Evolutionary conservation across 805 yeast species (phyloP), one percentile per base, ranked within the genome.

Genomic region (Teunomyces funiuensis): DNA sequence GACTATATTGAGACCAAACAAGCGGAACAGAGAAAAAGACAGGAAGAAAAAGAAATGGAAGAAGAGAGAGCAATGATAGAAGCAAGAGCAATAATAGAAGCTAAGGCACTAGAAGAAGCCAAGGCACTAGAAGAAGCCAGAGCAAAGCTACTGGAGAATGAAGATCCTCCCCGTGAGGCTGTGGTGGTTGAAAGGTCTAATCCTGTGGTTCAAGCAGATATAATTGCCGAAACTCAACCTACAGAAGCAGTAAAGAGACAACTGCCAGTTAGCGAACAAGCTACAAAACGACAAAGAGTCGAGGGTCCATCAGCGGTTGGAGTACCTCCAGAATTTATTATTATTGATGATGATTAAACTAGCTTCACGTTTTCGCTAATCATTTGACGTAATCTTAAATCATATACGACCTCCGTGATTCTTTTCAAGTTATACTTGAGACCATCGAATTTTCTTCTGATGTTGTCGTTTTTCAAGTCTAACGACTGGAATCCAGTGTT

Each of bases 381-480:
- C 39, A 54, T 45, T 5, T 55, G 48, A 16, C 34, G 34, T 17
- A 31, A 10, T n/a, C 34, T 31, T 11, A 60, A 45, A 41, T 60
- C 63, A 31, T 58, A 58, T 8, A 58, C 61, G 10, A 61, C 46
- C 23, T 51, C 53, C 30, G 59, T 60, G 14, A 60, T 40, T 41
- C 57, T 55, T 41, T 61, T 60, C 30, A 54, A 48, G 40, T 44
- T 55, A 41, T 61, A 61, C 48, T 61, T 61, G 43, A 61, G 49
- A 10, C 61, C 62, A 33, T 61, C 66, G 36, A 44, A 58, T 36
- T 52, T 57, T 37, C 62, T 50, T 41, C 66, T 43, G 15, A 61
- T 39, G 11, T 36, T 45, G 31, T 61, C 66, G 36, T 61, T 61
- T 40, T 58, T 60, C 44, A 61, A 55, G 45, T 61, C 65, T 36